phyloP scores from a whole-genome alignment of 2,329 filamentous ascomycete species.

The Teratosphaeria nubilosa region DNA sequence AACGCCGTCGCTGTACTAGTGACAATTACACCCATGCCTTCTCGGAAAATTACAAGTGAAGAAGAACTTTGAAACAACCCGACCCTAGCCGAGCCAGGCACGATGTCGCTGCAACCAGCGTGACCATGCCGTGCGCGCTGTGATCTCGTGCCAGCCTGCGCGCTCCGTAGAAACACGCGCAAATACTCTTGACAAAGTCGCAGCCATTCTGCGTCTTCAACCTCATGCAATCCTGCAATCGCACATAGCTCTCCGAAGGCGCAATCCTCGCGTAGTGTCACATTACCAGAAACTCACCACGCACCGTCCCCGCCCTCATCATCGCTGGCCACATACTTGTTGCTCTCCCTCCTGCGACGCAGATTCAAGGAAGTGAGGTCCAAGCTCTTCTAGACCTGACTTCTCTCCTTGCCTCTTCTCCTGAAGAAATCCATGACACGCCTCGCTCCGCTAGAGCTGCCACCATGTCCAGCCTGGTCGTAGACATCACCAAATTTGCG shows the following conservation, averaged over 20 bases:
- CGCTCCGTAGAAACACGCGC: not conserved
- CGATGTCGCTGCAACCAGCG: not conserved
- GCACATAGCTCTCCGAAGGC: not conserved
- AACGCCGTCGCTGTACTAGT: not conserved
- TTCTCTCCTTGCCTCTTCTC: slow-evolving; percentile 59
- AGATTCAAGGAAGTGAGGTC: not conserved
- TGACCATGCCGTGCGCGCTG: not conserved
- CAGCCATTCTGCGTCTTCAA: not conserved
- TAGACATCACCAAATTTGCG: slow-evolving; percentile 81
- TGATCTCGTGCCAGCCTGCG: not conserved
- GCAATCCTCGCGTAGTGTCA: not conserved
- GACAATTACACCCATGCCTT: not conserved
- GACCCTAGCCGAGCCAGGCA: not conserved
- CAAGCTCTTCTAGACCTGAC: slow-evolving; percentile 4
- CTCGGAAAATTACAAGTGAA: not conserved
- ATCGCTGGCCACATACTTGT: not conserved
- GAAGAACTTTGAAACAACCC: not conserved
- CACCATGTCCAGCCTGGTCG: slow-evolving; percentile 57
- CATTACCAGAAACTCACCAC: not conserved
- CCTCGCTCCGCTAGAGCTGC: slow-evolving; percentile 77
- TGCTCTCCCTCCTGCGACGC: not conserved
- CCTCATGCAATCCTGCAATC: not conserved
- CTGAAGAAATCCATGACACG: slow-evolving; percentile 98
- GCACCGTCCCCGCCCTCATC: not conserved
- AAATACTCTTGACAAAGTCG: not conserved